phyloP scores from a whole-genome alignment of 2,329 filamentous ascomycete genomes.

The Endocalyx cinctus region DNA sequence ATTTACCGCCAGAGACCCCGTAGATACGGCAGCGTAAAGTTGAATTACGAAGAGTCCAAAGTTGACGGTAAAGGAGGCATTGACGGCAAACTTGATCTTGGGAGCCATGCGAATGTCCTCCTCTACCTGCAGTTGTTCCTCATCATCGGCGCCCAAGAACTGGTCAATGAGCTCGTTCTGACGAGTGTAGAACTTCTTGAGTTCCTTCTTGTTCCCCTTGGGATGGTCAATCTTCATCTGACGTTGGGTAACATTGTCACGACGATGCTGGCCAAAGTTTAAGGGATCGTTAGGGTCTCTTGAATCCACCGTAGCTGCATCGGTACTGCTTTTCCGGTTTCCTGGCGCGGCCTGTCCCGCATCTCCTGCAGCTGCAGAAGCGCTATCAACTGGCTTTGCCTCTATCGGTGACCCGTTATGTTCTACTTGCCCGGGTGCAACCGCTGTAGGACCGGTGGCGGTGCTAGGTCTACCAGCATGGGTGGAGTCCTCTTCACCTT shows the following conservation, averaged over 20 bases:
- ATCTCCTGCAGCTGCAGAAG: too few species aligned
- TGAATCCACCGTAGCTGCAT: too few species aligned
- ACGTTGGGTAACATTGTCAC: constrained; percentile 34
- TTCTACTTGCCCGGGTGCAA: too few species aligned
- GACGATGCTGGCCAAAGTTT: constrained; percentile 35
- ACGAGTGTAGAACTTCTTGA: constrained; percentile 42
- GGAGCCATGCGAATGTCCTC: constrained; percentile 46
- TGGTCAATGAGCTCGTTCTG: constrained; percentile 46
- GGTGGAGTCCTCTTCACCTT: too few species aligned
- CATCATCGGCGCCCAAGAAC: constrained; percentile 52
- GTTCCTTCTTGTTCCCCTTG: constrained; percentile 35
- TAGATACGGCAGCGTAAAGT: constrained; percentile 53
- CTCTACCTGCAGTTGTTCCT: constrained; percentile 46
- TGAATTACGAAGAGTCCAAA: constrained; percentile 54
- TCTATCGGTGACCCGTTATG: too few species aligned
- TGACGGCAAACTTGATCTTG: constrained; percentile 50
- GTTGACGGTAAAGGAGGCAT: constrained; percentile 46
- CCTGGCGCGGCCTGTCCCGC: too few species aligned
- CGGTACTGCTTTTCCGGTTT: too few species aligned
- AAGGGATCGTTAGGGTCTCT: too few species aligned
- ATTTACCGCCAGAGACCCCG: constrained; percentile 49
- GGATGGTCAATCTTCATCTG: constrained; percentile 47
- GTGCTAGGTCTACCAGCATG: too few species aligned
- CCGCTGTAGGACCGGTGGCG: too few species aligned
- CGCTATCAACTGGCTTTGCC: too few species aligned